Conservation (phyloP, 2,329 filamentous ascomycete species). For the Orbilia quercus region DNA sequence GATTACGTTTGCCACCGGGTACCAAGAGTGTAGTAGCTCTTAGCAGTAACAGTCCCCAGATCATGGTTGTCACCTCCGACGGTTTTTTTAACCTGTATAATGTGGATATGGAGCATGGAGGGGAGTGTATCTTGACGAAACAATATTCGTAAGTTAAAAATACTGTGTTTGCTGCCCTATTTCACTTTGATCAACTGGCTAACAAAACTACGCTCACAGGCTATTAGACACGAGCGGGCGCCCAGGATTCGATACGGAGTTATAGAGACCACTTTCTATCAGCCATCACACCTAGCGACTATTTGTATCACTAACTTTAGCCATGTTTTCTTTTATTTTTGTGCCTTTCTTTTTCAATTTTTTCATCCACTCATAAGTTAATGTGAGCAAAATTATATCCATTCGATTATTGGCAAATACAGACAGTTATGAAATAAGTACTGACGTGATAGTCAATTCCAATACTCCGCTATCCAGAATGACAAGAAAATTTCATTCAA, state of each 20-base stretch:
- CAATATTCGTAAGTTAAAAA: constrained; percentile 92
- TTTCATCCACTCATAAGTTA: not conserved
- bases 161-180: too few species aligned
- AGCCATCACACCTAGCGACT: not conserved
- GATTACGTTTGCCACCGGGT: constrained; percentile 76
- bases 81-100: constrained; percentile 95
- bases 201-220: constrained; percentile 13
- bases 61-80: constrained; percentile 98
- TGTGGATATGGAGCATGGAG: constrained; percentile 92
- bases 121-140: constrained; percentile 89
- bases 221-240: constrained; percentile 48
- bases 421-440: too few species aligned
- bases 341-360: constrained; percentile 3
- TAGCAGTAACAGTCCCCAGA: constrained; percentile 91
- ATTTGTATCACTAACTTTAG: not conserved
- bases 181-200: not conserved
- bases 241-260: constrained; percentile 41
- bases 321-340: not conserved
- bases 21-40: constrained; percentile 87
- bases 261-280: not conserved
- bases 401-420: too few species aligned
- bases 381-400: too few species aligned
- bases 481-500: too few species aligned
- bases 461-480: too few species aligned
- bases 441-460: too few species aligned